Base-by-base conservation (phyloP, 331 rosid species). In the Quercus phellos region DNA sequence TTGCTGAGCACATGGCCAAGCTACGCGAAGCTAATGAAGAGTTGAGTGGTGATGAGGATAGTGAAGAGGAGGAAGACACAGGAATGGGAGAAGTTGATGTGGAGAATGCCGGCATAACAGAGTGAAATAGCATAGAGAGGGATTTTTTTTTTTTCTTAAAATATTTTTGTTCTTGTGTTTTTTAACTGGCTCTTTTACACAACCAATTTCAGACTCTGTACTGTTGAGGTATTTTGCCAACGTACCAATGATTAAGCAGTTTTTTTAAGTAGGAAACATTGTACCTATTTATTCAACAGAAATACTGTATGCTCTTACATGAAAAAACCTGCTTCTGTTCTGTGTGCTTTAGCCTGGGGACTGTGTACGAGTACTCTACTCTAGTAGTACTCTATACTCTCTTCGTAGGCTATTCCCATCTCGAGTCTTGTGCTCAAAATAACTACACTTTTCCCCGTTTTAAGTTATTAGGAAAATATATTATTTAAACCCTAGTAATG, bases 81-180 rank as follows among this genome's bases (percentile, higher is more conserved):
- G 99, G 99, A 35, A 95, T 95, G 98, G 98, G 99, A 5, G 98
- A 91, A 17, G 85, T 95, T 64, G 97, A 95, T 74, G 79, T 91
- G 55, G 97, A 92, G 72, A 84, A 87, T 30, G 85, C 81, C 24
- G 92, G 92, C 63, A 82, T 93, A 68, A 85, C 90, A 0, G 98
- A 90, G 79, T 92, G 88, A 89, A 73, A 78, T 4, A 46, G 67
- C 80, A 68, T 42, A 85, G 87, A 84, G 67, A 71, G 60, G 17
- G 32, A 51, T 79, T 79, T 79, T 51, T 73, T 32, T 29, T 30
- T 50, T 46, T 46, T 46, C 17, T 46, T 46, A 22, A 35, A 51
- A 59, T 68, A 74, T 79, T 85, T 80, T 46, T n/a, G 50, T 75
- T 13, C 29, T 74, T 18, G 42, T 26, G 34, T 32, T 76, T 18